A percentile compares a stretch with the other conserved stretches of the same genome.
phyloP scores from a whole-genome alignment of 2,329 filamentous ascomycete species.

The Calonectria fujianensis region DNA sequence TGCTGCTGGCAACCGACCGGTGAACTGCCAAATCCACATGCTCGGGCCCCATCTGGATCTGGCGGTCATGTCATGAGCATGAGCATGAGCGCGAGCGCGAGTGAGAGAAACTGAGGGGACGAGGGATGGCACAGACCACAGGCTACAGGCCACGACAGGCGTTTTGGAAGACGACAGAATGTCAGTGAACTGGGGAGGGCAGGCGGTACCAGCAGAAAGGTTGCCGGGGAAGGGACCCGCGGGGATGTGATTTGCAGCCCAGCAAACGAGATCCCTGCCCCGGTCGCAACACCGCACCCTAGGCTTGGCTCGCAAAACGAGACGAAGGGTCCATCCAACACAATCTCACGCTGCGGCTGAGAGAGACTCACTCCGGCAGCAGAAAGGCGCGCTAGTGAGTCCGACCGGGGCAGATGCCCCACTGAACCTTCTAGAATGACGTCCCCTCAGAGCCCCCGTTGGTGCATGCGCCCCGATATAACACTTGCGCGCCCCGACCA shows the following conservation, averaged over 20 bases:
- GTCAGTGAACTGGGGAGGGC: background rate
- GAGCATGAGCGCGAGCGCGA: background rate
- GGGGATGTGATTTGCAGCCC: constrained; percentile 26
- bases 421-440: constrained; percentile 69
- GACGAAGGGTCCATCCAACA: constrained; percentile 18
- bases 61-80: constrained; percentile 8
- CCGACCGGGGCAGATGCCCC: constrained; percentile 52
- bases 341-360: constrained; percentile 21
- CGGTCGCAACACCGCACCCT: constrained; percentile 6
- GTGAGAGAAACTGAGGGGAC: constrained; percentile 1
- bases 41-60: constrained; percentile 4
- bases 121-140: constrained; percentile 26
- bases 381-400: constrained; percentile 38
- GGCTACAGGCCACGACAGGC: background rate
- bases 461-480: constrained; percentile 60
- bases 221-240: constrained; percentile 13
- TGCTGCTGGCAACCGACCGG: background rate
- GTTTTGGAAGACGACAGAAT: background rate
- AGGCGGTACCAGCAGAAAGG: constrained; percentile 5
- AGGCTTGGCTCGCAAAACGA: constrained; percentile 2
- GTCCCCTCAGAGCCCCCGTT: constrained; percentile 51
- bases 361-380: constrained; percentile 19
- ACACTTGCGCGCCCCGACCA: constrained; percentile 49
- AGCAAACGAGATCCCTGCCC: constrained; percentile 13
- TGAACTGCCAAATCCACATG: background rate